Evolutionary conservation across 352 stramenopile genomes (phyloP).

Genomic region (Halophytophthora batemanensis): DNA sequence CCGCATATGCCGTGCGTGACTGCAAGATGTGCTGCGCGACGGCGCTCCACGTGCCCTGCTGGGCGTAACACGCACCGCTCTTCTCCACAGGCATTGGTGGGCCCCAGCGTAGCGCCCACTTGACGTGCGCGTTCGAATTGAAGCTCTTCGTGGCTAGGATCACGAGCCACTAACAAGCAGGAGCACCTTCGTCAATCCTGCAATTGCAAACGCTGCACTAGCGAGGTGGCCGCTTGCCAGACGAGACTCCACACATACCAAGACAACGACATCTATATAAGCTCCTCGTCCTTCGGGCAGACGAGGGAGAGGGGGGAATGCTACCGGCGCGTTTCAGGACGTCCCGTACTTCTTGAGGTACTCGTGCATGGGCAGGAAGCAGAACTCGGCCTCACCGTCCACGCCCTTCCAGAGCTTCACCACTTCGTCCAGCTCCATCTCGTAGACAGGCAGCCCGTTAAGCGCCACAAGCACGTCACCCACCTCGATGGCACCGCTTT

Average conservation of each 20-base stretch:
- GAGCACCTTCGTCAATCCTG: no score
- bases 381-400: conserved; percentile 76
- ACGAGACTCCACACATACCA: no score
- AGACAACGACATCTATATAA: conserved; percentile 1
- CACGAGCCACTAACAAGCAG: no score
- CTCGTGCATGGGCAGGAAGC: conserved; percentile 72
- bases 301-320: conserved; percentile 21
- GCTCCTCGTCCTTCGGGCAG: conserved; percentile 20
- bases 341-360: conserved; percentile 64
- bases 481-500: conserved; percentile 51
- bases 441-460: conserved; percentile 77
- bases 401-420: conserved; percentile 67
- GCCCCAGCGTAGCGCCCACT: no score
- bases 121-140: no score
- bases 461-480: conserved; percentile 78
- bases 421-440: conserved; percentile 75
- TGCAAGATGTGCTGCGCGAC: no score
- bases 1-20: no score
- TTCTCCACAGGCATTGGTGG: no score
- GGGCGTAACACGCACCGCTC: no score
- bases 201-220: no score
- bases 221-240: no score
- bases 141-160: no score
- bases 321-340: conserved; percentile 13
- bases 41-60: conserved; percentile 5